These are phyloP conservation scores for Albatrellus ellisii DNA, from an alignment of 768 basidiomycete genomes.

Conservation along the genomic window DNA sequence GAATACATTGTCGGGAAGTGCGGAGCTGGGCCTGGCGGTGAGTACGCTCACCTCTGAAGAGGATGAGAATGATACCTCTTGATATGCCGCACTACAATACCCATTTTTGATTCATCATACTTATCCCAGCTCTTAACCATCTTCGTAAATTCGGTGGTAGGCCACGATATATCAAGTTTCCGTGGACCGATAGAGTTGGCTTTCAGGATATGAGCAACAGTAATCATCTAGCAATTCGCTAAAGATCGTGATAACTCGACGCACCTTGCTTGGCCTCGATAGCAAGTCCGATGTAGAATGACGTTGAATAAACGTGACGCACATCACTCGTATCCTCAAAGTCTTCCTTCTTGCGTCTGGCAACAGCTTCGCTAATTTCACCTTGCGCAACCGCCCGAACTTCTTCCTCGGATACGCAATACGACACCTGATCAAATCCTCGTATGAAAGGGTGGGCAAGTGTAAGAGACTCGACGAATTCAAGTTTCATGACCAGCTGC, in stretches of 20 bases:
- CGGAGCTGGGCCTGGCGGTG: slow-evolving; percentile 33
- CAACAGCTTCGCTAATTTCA: slow-evolving; percentile 61
- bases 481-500: slow-evolving; percentile 95
- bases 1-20: slow-evolving; percentile 72
- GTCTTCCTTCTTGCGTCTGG: slow-evolving; percentile 65
- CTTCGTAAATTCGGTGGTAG: slow-evolving; percentile 90
- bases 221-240: slow-evolving; percentile 6
- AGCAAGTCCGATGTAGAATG: slow-evolving; percentile 90
- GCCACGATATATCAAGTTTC: slow-evolving; percentile 91
- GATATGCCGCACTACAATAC: slow-evolving; percentile 86
- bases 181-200: slow-evolving; percentile 69
- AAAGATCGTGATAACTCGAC: slow-evolving; percentile 17
- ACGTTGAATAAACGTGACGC: slow-evolving; percentile 84
- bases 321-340: slow-evolving; percentile 64
- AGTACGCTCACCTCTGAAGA: slow-evolving; percentile 5
- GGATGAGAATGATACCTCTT: slow-evolving; percentile 43
- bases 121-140: slow-evolving; percentile 93
- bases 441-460: slow-evolving; percentile 93
- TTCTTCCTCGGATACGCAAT: slow-evolving; percentile 81
- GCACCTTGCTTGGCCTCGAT: slow-evolving; percentile 87
- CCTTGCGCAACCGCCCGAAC: slow-evolving; percentile 82
- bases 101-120: slow-evolving; percentile 87
- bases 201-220: slow-evolving; percentile 20
- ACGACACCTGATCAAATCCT: slow-evolving; percentile 79
- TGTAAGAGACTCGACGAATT: slow-evolving; percentile 84